Evolutionary conservation across 805 yeast species (phyloP).

Genomic region (Pichia paraexigua): DNA sequence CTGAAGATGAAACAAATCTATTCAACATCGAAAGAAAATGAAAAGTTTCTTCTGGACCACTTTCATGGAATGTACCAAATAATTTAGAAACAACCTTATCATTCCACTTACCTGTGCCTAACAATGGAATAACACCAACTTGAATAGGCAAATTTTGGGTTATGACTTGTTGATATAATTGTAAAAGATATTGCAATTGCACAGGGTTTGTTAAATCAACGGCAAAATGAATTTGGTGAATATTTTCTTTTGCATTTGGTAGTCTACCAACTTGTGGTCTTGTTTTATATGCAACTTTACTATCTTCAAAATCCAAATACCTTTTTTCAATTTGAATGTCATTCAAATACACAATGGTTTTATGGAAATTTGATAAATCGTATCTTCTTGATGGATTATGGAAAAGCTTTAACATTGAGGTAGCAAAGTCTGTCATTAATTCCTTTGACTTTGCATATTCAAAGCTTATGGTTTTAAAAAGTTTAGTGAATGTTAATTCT

Average conservation of each 20-base stretch:
- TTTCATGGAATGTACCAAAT: conserved; percentile 12
- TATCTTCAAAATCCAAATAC: conserved; percentile 39
- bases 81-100: conserved; percentile 21
- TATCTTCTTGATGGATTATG: conserved; percentile 18
- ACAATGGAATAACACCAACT: conserved; percentile 72
- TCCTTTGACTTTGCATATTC: conserved; percentile 27
- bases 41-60: conserved; percentile 18
- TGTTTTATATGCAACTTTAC: conserved; percentile 40
- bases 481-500: conserved; percentile 23
- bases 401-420: conserved; percentile 7
- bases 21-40: conserved; percentile 18
- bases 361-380: conserved; percentile 14
- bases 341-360: conserved; percentile 60
- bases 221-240: conserved; percentile 66
- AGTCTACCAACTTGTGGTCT: conserved; percentile 46
- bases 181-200: conserved; percentile 43
- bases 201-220: conserved; percentile 48
- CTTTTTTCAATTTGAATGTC: conserved; percentile 59
- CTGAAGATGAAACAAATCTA: conserved; percentile 8
- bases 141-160: conserved; percentile 64
- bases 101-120: conserved; percentile 19
- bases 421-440: conserved; percentile 34
- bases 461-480: conserved; percentile 28
- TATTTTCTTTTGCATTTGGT: conserved; percentile 64
- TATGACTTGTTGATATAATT: conserved; percentile 43